Evolutionary conservation across 202 grass and related monocot species (phyloP).

Genomic region (Eragrostis tef): DNA sequence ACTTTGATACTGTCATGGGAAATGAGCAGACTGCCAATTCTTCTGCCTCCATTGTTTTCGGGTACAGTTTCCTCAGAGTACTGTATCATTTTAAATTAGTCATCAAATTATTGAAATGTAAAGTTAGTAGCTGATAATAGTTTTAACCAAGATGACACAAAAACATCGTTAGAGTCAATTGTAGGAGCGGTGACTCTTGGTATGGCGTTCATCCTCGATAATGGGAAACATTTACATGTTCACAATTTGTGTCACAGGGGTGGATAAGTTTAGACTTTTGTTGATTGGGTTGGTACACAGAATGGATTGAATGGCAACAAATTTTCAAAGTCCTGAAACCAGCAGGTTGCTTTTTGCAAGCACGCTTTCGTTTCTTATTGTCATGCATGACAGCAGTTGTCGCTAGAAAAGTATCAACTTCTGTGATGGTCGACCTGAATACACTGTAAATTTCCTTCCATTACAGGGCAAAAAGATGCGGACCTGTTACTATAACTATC

Average conservation of each 20-base stretch:
- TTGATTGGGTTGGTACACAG: conserved; percentile 41
- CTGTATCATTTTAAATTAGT: conserved; percentile 15
- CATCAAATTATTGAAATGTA: conserved; percentile 27
- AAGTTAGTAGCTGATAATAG: background rate
- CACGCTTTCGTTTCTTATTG: conserved; percentile 16
- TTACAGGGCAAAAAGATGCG: conserved; percentile 21
- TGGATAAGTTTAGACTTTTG: conserved; percentile 4
- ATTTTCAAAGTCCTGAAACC: conserved; percentile 32
- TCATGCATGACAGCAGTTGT: background rate
- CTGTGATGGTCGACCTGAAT: conserved; percentile 12
- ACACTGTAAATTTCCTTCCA: conserved; percentile 8
- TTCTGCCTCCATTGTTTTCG: conserved; percentile 86
- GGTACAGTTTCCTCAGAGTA: conserved; percentile 57
- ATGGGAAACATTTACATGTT: conserved; percentile 40
- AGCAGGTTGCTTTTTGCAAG: conserved; percentile 30
- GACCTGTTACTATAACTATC: background rate
- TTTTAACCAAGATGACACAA: conserved; percentile 22
- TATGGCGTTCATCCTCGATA: conserved; percentile 16
- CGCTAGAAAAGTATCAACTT: conserved; percentile 16
- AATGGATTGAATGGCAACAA: conserved; percentile 17
- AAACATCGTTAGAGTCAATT: conserved; percentile 28
- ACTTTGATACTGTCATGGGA: conserved; percentile 71
- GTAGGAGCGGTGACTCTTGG: background rate
- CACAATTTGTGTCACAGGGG: conserved; percentile 30
- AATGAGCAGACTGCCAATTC: conserved; percentile 78